phyloP scores from a whole-genome alignment of 2,329 filamentous ascomycete genomes.

The Penicillium sp. region DNA sequence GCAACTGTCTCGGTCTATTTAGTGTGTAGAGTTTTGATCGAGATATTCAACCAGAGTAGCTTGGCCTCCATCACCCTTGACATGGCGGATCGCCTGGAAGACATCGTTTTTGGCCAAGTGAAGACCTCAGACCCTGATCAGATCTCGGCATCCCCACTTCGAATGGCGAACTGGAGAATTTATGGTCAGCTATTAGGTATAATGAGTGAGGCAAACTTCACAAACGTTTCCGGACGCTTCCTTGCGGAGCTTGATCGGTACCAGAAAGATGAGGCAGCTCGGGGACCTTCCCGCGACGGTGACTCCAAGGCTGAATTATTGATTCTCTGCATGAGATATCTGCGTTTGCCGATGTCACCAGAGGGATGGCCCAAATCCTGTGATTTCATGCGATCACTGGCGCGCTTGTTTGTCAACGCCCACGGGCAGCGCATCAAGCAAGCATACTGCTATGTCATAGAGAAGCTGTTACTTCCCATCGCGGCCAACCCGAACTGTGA shows the following conservation, averaged over 20 bases:
- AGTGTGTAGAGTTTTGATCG: conserved; percentile 87
- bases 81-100: conserved; percentile 91
- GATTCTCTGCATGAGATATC: conserved; percentile 85
- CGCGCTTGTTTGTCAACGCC: conserved; percentile 77
- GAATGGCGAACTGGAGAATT: conserved; percentile 92
- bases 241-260: conserved; percentile 76
- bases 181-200: conserved; percentile 92
- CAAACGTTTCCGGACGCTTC: conserved; percentile 79
- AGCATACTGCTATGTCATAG: conserved; percentile 89
- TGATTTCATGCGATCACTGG: conserved; percentile 81
- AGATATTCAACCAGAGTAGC: conserved; percentile 89
- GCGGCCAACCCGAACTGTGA: conserved; percentile 78
- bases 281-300: conserved; percentile 55
- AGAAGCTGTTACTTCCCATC: conserved; percentile 82
- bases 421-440: conserved; percentile 91
- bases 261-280: conserved; percentile 68
- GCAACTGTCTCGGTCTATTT: conserved; percentile 96
- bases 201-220: conserved; percentile 92
- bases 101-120: conserved; percentile 94
- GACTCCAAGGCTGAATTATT: conserved; percentile 86
- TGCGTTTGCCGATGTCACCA: conserved; percentile 73
- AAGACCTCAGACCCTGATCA: conserved; percentile 85
- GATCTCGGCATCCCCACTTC: conserved; percentile 68
- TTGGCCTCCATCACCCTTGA: conserved; percentile 80
- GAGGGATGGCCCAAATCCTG: conserved; percentile 83